Conservation (phyloP, 2,329 filamentous ascomycete species). For the Ascochyta viciae-villosae region DNA sequence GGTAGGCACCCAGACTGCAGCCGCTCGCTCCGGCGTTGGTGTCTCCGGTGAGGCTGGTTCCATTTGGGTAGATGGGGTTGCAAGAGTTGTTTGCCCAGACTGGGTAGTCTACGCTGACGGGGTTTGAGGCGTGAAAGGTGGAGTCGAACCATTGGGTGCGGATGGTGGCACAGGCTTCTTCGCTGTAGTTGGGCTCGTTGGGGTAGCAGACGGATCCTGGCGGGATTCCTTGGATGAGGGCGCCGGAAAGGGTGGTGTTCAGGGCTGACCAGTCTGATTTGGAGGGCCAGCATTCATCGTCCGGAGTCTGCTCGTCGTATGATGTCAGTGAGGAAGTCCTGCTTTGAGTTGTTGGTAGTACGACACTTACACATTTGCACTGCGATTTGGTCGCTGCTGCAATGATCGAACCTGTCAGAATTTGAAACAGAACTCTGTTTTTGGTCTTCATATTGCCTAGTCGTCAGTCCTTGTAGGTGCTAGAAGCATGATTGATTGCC, state of each 20-base stretch:
- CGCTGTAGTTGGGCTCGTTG: conserved; percentile 27
- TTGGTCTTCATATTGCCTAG: not conserved
- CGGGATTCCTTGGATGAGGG: conserved; percentile 28
- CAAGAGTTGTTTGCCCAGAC: conserved; percentile 41
- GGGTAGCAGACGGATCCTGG: conserved; percentile 40
- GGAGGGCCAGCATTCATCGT: conserved; percentile 31
- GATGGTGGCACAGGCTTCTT: conserved; percentile 27
- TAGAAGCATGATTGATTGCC: too few relatives aligned
- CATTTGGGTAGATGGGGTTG: conserved; percentile 40
- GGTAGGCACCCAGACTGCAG: conserved; percentile 34
- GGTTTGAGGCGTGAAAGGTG: conserved; percentile 33
- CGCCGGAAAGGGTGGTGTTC: conserved; percentile 30
- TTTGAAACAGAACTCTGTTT: not conserved
- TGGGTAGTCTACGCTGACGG: conserved; percentile 40
- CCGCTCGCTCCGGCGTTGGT: conserved; percentile 27
- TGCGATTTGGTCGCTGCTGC: not conserved
- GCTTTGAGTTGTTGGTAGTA: too few relatives aligned
- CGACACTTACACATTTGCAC: conserved; percentile 32
- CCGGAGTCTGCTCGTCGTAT: conserved; percentile 19
- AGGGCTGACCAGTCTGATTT: conserved; percentile 27
- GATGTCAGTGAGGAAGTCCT: too few relatives aligned
- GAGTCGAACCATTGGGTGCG: conserved; percentile 39
- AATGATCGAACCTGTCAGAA: not conserved
- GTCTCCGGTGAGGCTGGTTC: conserved; percentile 38
- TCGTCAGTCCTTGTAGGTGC: not conserved